phyloP scores from a whole-genome alignment of 225 moss, liverwort and hornwort species.

The Thuidium tamariscinum region DNA sequence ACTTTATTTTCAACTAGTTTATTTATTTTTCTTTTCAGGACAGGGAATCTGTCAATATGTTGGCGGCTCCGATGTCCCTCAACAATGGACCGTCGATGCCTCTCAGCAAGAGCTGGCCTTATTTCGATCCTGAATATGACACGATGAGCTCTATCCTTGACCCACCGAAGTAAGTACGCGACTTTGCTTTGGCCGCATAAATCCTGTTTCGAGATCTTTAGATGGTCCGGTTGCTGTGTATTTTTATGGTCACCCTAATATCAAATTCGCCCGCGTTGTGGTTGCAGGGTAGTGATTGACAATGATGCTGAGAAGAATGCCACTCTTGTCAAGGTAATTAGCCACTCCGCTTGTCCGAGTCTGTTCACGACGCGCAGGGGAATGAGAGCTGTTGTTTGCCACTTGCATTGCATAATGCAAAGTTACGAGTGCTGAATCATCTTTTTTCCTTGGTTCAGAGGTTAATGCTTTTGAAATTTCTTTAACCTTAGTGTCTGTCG shows the following conservation, averaged over 20 bases:
- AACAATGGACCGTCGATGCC: conserved; percentile 24
- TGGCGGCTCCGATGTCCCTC: conserved; percentile 27
- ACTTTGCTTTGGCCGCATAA: background rate
- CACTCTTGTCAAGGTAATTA: conserved; percentile 38
- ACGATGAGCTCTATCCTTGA: conserved; percentile 42
- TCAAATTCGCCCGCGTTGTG: background rate
- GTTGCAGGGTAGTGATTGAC: conserved; percentile 40
- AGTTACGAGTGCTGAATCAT: background rate
- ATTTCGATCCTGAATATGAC: conserved; percentile 49
- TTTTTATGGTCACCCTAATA: background rate
- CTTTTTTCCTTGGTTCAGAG: background rate
- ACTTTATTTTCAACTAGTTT: background rate
- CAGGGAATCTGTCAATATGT: conserved; percentile 13
- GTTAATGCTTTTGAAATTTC: background rate
- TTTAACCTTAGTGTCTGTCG: background rate
- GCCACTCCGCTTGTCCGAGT: background rate
- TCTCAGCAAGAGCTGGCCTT: conserved; percentile 34
- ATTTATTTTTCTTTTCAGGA: background rate
- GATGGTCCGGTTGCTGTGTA: background rate
- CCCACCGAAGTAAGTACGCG: conserved; percentile 27
- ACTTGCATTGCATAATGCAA: background rate
- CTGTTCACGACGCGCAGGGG: background rate
- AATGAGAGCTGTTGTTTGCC: background rate
- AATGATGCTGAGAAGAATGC: conserved; percentile 28
- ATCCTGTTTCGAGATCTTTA: background rate